Conservation (phyloP, 2,329 filamentous ascomycete genomes). For the Pseudogymnoascus sp. region DNA sequence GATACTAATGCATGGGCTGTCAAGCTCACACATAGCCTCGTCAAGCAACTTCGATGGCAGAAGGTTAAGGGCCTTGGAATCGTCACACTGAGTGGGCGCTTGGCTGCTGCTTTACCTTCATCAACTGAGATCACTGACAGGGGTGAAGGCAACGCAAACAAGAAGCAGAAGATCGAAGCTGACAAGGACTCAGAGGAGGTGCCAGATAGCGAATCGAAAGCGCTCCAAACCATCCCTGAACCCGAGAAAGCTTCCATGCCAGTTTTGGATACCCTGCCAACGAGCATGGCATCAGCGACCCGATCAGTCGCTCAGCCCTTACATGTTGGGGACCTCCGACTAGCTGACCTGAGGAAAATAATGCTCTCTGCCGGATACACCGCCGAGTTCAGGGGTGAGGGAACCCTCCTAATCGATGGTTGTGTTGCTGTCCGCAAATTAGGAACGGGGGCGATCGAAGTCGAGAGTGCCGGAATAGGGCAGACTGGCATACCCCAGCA, state of each 20-base stretch:
- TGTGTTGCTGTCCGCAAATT: conserved; percentile 84
- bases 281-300: conserved; percentile 60
- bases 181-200: conserved; percentile 14
- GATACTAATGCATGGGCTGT: conserved; percentile 98
- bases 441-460: conserved; percentile 76
- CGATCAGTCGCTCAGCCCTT: conserved; percentile 76
- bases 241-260: conserved; percentile 16
- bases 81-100: conserved; percentile 77
- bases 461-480: conserved; percentile 64
- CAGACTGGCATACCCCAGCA: conserved; percentile 37
- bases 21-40: conserved; percentile 75
- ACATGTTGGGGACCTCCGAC: conserved; percentile 85
- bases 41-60: conserved; percentile 89
- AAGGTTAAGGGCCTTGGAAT: conserved; percentile 83
- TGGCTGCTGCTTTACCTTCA: conserved; percentile 43
- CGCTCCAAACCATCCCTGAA: conserved; percentile 13
- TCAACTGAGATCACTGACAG: conserved; percentile 34
- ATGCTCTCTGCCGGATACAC: conserved; percentile 77
- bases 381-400: conserved; percentile 90
- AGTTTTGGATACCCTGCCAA: conserved; percentile 43
- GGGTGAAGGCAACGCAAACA: conserved; percentile 35
- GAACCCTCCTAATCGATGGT: conserved; percentile 82
- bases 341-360: conserved; percentile 78
- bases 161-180: conserved; percentile 37
- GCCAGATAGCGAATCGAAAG: conserved; percentile 14